Evolutionary conservation across 345 rosid genomes (phyloP).

Genomic region (Hirschfeldia incana): DNA sequence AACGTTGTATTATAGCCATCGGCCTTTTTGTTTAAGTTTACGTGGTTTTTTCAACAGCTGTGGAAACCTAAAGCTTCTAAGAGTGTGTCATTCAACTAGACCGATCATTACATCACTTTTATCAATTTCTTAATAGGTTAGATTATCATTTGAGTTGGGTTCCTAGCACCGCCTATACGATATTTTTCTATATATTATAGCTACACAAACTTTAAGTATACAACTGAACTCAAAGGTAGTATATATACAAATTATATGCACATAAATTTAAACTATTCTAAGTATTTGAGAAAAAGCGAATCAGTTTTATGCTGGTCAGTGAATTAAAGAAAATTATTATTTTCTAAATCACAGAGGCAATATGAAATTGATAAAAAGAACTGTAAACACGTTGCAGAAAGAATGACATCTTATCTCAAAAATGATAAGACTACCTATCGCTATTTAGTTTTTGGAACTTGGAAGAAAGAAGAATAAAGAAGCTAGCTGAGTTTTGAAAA

Average conservation of each 20-base stretch:
- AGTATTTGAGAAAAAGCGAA: not conserved
- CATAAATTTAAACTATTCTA: not conserved
- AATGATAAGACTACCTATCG: not conserved
- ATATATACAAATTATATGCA: not conserved
- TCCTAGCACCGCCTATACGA: not conserved
- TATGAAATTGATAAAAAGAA: not conserved
- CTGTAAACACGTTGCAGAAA: not conserved
- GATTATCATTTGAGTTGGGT: not conserved
- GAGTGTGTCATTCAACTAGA: not conserved
- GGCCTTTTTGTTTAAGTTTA: not conserved
- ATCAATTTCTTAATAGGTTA: not conserved
- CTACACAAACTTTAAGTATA: not conserved
- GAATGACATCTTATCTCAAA: not conserved
- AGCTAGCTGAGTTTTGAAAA: conserved; percentile 15
- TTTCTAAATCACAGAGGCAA: not conserved
- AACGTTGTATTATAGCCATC: conserved; percentile 4
- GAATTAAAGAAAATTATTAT: too few relatives aligned
- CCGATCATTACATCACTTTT: not conserved
- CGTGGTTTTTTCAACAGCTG: not conserved
- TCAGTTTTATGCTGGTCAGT: not conserved
- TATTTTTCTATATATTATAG: too few relatives aligned
- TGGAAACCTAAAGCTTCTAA: conserved; percentile 4
- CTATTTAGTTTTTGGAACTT: conserved; percentile 4
- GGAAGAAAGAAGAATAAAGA: conserved; percentile 12
- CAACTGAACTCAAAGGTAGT: not conserved